Evolutionary conservation across 2,329 filamentous ascomycete species (phyloP).

Genomic region (Juglanconis juglandina): DNA sequence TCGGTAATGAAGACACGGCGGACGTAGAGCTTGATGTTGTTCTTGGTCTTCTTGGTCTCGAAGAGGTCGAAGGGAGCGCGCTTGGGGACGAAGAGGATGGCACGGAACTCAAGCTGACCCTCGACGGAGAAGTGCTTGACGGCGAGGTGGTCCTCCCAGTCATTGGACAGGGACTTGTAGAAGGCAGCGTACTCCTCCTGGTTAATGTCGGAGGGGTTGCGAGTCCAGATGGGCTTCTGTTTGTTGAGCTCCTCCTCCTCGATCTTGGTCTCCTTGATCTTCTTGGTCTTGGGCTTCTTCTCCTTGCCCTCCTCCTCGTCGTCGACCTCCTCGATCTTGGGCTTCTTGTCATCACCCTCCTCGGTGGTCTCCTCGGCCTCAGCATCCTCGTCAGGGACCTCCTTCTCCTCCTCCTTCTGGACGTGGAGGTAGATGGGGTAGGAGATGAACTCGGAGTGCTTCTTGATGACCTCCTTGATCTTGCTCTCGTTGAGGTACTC

Average conservation of each 20-base stretch:
- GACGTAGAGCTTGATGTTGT: conserved; percentile 99
- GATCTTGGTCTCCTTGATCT: conserved; percentile 96
- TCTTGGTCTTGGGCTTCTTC: conserved; percentile 98
- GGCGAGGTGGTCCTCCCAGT: conserved; percentile 98
- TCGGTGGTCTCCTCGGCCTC: conserved; percentile 59
- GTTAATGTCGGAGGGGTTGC: conserved; percentile 76
- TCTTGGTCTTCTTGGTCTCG: conserved; percentile 99
- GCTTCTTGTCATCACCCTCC: conserved; percentile 87
- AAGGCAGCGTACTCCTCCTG: conserved; percentile 96
- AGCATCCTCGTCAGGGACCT: conserved; percentile 94
- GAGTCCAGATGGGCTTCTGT: conserved; percentile 88
- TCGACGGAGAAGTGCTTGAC: conserved; percentile 99
- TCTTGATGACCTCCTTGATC: conserved; percentile 99
- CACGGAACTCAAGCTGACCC: conserved; percentile 99
- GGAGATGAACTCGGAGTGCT: conserved; percentile 99
- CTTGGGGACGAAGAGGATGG: conserved; percentile 99
- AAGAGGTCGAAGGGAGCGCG: conserved; percentile 99
- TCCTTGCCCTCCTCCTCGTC: conserved; percentile 78
- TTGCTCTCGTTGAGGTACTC: conserved; percentile 98
- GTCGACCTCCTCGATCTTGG: conserved; percentile 89
- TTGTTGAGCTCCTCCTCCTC: conserved; percentile 98
- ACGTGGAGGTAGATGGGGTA: conserved; percentile 99
- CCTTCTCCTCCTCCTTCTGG: conserved; percentile 97
- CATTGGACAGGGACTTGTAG: conserved; percentile 99
- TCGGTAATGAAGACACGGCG: conserved; percentile 99